A percentile compares a stretch with the other conserved stretches of the same genome.
These are phyloP conservation scores for Copromyces sp. DNA, from an alignment of 495 filamentous ascomycete species.

Conservation along the genomic window DNA sequence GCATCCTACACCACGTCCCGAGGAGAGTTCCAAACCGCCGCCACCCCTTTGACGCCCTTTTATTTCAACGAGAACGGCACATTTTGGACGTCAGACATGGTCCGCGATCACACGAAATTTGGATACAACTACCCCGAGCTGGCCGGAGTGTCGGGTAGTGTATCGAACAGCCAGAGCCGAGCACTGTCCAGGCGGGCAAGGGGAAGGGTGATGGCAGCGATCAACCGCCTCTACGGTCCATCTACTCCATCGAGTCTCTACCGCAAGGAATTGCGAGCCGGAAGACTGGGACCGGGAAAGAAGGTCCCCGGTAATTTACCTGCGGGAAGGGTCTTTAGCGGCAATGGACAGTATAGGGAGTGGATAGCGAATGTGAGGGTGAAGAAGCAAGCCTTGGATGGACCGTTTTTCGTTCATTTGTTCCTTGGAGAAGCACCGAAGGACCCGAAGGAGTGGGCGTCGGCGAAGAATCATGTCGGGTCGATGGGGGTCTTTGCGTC, in stretches of 20 bases:
- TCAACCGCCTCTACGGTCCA: conserved; percentile 47
- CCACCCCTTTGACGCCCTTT: conserved; percentile 38
- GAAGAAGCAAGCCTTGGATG: conserved; percentile 43
- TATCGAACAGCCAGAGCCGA: background rate
- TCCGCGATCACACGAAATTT: conserved; percentile 35
- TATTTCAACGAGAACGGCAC: conserved; percentile 27
- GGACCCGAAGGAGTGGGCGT: conserved; percentile 32
- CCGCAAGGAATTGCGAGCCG: conserved; percentile 8
- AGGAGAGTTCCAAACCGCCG: conserved; percentile 30
- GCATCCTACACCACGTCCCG: conserved; percentile 42
- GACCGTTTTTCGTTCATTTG: conserved; percentile 47
- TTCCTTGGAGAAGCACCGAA: conserved; percentile 44
- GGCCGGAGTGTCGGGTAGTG: conserved; percentile 8
- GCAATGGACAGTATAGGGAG: conserved; percentile 33
- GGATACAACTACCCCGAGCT: conserved; percentile 56
- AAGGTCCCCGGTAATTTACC: background rate
- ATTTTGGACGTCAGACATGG: conserved; percentile 42
- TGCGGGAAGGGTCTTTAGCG: conserved; percentile 13
- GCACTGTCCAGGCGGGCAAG: conserved; percentile 17
- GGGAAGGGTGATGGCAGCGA: conserved; percentile 27
- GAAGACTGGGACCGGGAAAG: background rate
- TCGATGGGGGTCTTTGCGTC: conserved; percentile 43
- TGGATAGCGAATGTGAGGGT: conserved; percentile 54
- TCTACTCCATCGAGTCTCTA: conserved; percentile 29
- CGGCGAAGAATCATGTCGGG: conserved; percentile 39